Percentiles rank a stretch among this genome's conserved stretches.
These are phyloP conservation scores for Actinomortierella wolfii DNA, from an alignment of 371 early-diverging fungal species.

Conservation along the genomic window DNA sequence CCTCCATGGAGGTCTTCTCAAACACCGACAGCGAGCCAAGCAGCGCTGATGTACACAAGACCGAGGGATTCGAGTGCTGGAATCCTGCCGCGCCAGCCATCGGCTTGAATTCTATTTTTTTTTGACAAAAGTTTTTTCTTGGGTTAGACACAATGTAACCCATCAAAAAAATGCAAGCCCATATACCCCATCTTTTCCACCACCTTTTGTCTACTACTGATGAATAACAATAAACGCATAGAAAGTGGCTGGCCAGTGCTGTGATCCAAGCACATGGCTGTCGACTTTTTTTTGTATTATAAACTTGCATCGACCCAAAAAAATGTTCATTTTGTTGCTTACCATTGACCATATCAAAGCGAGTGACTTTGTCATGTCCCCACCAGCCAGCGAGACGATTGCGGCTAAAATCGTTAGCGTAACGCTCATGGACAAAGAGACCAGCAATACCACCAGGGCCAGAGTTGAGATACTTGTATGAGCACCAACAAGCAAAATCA, in stretches of 20 bases:
- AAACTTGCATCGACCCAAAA: no score
- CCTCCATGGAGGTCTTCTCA: slow-evolving; percentile 68
- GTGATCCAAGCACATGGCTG: no score
- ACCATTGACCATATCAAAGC: slow-evolving; percentile 82
- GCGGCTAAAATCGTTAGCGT: slow-evolving; percentile 54
- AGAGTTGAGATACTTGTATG: slow-evolving; percentile 96
- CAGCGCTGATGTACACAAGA: slow-evolving; percentile 73
- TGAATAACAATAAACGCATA: no score
- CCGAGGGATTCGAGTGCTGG: slow-evolving; percentile 89
- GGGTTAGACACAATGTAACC: no score
- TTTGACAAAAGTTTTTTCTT: no score
- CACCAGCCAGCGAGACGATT: slow-evolving; percentile 93
- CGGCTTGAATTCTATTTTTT: slow-evolving; percentile 64
- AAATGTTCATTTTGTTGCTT: slow-evolving; percentile 7
- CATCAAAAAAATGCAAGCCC: no score
- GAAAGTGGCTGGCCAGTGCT: no score
- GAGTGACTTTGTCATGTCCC: slow-evolving; percentile 82
- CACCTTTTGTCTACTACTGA: no score
- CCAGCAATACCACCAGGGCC: slow-evolving; percentile 96
- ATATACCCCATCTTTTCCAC: no score
- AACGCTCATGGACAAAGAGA: slow-evolving; percentile 83
- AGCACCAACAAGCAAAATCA: slow-evolving; percentile 98
- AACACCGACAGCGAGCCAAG: slow-evolving; percentile 84
- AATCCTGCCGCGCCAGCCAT: slow-evolving; percentile 85
- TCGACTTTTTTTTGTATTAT: no score